These are phyloP conservation scores for Claviceps pazoutovae DNA, from an alignment of 2,329 filamentous ascomycete species.

Conservation along the genomic window DNA sequence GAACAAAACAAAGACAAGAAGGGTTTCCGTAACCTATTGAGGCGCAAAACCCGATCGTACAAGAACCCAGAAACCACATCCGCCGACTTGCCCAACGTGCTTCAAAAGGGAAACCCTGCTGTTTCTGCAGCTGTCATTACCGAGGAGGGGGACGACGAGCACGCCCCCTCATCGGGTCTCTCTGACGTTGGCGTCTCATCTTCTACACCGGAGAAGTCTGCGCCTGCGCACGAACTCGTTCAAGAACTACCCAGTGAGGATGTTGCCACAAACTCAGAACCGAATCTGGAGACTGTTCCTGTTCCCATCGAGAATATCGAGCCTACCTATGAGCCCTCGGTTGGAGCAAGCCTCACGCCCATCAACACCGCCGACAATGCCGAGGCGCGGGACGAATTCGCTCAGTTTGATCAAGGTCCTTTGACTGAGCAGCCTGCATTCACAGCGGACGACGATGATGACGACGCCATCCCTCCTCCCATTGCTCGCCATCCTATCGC, in stretches of 20 bases:
- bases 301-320: conserved; percentile 6
- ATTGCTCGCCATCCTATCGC: conserved; percentile 28
- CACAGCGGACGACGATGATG: conserved; percentile 43
- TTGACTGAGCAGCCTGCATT: conserved; percentile 78
- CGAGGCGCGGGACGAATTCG: conserved; percentile 46
- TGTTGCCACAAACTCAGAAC: background rate
- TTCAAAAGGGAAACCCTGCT: conserved; percentile 24
- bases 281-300: background rate
- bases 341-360: conserved; percentile 35
- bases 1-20: conserved; percentile 28
- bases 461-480: conserved; percentile 37
- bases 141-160: background rate
- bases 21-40: conserved; percentile 52
- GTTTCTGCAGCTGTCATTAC: conserved; percentile 4
- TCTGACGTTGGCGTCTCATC: background rate
- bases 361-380: conserved; percentile 44
- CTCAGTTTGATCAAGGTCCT: conserved; percentile 77
- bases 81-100: conserved; percentile 36
- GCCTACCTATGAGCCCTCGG: conserved; percentile 8
- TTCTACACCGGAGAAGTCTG: background rate
- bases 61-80: conserved; percentile 42
- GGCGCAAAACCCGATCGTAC: conserved; percentile 45
- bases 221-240: background rate
- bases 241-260: background rate
- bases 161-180: background rate